These are phyloP conservation scores for Tetrapisispora phaffii DNA, from an alignment of 805 yeast genomes.

Conservation along the genomic window DNA sequence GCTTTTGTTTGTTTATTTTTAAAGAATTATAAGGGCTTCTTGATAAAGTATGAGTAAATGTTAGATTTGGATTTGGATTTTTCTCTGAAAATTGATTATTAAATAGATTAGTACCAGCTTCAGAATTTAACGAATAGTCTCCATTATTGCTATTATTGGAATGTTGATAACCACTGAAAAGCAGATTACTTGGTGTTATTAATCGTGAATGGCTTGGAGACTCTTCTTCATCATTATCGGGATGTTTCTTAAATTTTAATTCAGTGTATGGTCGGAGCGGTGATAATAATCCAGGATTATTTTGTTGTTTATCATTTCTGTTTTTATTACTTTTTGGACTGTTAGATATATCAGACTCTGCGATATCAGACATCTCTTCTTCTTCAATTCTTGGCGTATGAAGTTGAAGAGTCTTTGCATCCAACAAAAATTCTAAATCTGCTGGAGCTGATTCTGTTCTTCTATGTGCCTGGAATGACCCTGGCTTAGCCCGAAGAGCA, in stretches of 20 bases:
- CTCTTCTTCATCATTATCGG: background rate
- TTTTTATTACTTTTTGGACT: conserved; percentile 1
- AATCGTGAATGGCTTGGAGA: conserved; percentile 2
- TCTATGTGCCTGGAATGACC: conserved; percentile 33
- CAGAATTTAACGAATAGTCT: background rate
- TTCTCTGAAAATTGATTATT: background rate
- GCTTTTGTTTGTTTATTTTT: conserved; percentile 27
- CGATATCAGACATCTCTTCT: conserved; percentile 12
- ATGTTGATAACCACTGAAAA: background rate
- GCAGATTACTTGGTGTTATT: background rate
- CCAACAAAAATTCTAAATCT: conserved; percentile 27
- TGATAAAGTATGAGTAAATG: background rate
- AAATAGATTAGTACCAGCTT: background rate
- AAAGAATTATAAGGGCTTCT: conserved; percentile 16
- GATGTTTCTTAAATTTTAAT: background rate
- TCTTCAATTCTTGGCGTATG: conserved; percentile 12
- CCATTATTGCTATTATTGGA: background rate
- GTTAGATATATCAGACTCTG: conserved; percentile 1
- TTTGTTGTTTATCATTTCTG: background rate
- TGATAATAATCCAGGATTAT: conserved; percentile 3
- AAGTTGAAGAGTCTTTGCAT: background rate
- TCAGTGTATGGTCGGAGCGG: conserved; percentile 4
- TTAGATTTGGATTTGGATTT: background rate
- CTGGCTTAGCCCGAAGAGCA: conserved; percentile 35
- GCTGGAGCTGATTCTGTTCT: conserved; percentile 52